phyloP scores from a whole-genome alignment of 768 basidiomycete genomes.

The Naganishia antarctica region DNA sequence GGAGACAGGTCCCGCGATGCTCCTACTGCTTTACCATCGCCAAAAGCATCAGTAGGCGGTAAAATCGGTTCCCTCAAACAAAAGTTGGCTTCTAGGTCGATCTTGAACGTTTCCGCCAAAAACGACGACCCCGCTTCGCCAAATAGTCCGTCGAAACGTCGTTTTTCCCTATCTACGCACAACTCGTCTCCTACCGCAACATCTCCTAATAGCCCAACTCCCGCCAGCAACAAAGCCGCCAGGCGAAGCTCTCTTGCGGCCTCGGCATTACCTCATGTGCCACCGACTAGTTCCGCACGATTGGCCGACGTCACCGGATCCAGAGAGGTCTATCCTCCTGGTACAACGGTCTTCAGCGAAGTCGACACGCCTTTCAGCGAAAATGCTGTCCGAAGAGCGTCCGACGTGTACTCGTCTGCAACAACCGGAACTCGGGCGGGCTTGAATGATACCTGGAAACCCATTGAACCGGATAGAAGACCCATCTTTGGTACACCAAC shows the following conservation, averaged over 20 bases:
- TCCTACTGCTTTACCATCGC: not conserved
- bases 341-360: not conserved
- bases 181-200: not conserved
- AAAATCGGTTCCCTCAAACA: conserved; percentile 5
- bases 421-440: not conserved
- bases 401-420: too few relatives aligned
- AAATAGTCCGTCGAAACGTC: not conserved
- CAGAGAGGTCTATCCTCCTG: not conserved
- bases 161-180: not conserved
- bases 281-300: conserved; percentile 1
- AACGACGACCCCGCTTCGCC: not conserved
- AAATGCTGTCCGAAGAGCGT: not conserved
- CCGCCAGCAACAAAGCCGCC: not conserved
- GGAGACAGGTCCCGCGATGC: not conserved
- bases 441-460: conserved; percentile 8
- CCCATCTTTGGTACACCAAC: not conserved
- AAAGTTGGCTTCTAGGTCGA: conserved; percentile 9
- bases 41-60: not conserved
- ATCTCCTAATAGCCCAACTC: not conserved
- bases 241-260: conserved; percentile 11
- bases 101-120: conserved; percentile 11
- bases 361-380: not conserved
- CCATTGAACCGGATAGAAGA: conserved; percentile 2
- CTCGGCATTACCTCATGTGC: conserved; percentile 4
- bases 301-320: not conserved